Conservation (phyloP, 106 monocot genomes). For the Hemerocallis citrina region DNA sequence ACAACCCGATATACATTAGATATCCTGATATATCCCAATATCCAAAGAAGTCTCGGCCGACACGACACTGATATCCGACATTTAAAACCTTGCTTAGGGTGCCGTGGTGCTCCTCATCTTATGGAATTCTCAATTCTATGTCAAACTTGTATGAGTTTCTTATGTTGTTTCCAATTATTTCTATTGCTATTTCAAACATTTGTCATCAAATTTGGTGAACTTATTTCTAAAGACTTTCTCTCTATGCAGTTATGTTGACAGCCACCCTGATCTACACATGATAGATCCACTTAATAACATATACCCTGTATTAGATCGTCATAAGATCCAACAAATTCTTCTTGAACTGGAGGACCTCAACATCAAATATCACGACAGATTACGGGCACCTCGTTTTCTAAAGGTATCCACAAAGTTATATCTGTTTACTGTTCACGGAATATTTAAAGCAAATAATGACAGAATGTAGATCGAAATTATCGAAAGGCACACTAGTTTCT, state of each 20-base stretch:
- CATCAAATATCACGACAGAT: slow-evolving; percentile 21
- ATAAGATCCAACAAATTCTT: slow-evolving; percentile 77
- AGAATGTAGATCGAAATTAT: neutral
- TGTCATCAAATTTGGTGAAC: too few species aligned
- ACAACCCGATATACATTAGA: too few species aligned
- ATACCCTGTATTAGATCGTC: slow-evolving; percentile 80
- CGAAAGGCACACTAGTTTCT: neutral
- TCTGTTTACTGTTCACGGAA: neutral
- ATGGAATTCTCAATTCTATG: too few species aligned
- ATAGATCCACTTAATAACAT: slow-evolving; percentile 75
- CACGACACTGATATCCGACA: too few species aligned
- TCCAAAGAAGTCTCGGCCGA: too few species aligned
- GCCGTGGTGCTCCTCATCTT: too few species aligned
- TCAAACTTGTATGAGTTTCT: too few species aligned
- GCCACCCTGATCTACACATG: slow-evolving; percentile 47
- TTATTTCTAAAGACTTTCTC: neutral
- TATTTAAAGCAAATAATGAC: neutral
- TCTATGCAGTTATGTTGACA: slow-evolving; percentile 52
- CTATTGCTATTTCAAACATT: too few species aligned
- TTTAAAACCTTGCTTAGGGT: too few species aligned
- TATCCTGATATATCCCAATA: too few species aligned
- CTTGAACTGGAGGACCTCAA: slow-evolving; percentile 46
- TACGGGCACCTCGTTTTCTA: slow-evolving; percentile 67
- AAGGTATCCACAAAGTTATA: slow-evolving; percentile 39
- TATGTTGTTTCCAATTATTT: too few species aligned